Evolutionary conservation across 2,329 filamentous ascomycete species (phyloP), one percentile per base, ranked within the genome.

Genomic region (Xylaria sp.): DNA sequence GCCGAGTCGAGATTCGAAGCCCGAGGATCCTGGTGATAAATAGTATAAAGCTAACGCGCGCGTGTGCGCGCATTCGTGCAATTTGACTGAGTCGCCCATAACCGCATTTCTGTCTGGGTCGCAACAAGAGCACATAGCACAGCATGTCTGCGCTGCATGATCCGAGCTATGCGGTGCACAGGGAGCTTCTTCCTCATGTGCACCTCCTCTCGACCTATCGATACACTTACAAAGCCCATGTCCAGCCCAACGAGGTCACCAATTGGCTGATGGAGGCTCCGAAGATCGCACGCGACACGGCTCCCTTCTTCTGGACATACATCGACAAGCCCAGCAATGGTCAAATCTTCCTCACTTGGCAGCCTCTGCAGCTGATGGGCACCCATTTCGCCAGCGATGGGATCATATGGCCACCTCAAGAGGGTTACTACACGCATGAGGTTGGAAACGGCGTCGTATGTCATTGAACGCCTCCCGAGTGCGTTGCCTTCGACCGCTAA

Each of bases 291-390:
- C 92, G 93, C 80, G 92, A 97, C 77, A 86, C 90, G 72, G 91
- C 94, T 58, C 89, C 95, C 2, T 94, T 99, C 86, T 93, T 91
- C 82, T 99, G 95, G 95, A 94, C 92, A 55, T 97, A 95, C 80
- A 88, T 98, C 66, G 90, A 96, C 75, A 88, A 90, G 63, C 95
- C 95, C 12, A 87, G 87, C 62, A 93, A 97, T 81, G 94, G 94
- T 65, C 91, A 91, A 9, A 88, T 97, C 54, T 88, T 96, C 78
- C 85, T 98, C 72, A 92, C 92, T 62, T 98, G 95, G 95, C 94
- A 98, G 80, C 92, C 95, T 1, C 84, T 92, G 62, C 87, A 90
- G 75, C 88, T 90, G 67, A 81, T 92, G 65, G 89, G 88, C 3
- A 90, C 88, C 1, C 91, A 90, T 75, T 97, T 94, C 78, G 91